Evolutionary conservation across 2,329 filamentous ascomycete species (phyloP).

Genomic region (Sclerotinia borealis): DNA sequence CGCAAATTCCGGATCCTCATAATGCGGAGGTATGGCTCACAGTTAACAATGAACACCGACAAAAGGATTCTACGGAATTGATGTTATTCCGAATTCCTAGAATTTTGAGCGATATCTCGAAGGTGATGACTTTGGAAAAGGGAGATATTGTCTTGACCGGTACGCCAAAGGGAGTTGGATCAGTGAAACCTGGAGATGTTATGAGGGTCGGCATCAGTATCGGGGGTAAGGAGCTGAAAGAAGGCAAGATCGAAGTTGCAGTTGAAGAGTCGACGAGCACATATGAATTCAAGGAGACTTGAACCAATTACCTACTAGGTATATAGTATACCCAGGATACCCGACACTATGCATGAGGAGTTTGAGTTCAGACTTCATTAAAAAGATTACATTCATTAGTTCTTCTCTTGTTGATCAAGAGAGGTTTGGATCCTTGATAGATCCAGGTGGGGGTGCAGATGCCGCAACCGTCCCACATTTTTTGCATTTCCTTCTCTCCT

Average conservation of each 20-base stretch:
- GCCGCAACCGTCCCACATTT: constrained; percentile 73
- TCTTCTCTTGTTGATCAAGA: constrained; percentile 11
- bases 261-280: constrained; percentile 73
- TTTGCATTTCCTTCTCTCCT: constrained; percentile 66
- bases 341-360: neutral
- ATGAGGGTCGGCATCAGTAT: constrained; percentile 80
- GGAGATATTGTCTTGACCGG: constrained; percentile 95
- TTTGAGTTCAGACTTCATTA: neutral
- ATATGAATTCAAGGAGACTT: constrained; percentile 74
- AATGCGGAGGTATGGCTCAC: constrained; percentile 78
- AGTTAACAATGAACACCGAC: constrained; percentile 72
- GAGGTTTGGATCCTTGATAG: constrained; percentile 54
- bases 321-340: neutral
- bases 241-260: constrained; percentile 75
- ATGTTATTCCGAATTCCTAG: constrained; percentile 91
- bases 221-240: constrained; percentile 73
- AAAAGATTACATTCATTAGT: neutral
- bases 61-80: constrained; percentile 83
- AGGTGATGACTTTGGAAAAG: constrained; percentile 87
- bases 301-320: constrained; percentile 14
- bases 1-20: constrained; percentile 77
- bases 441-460: constrained; percentile 55
- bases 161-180: constrained; percentile 91
- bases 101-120: constrained; percentile 83
- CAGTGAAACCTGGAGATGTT: constrained; percentile 77